Percentiles rank a stretch among this genome's conserved stretches.
Conservation (phyloP, 306 rosid species). For the Malus fusca region DNA sequence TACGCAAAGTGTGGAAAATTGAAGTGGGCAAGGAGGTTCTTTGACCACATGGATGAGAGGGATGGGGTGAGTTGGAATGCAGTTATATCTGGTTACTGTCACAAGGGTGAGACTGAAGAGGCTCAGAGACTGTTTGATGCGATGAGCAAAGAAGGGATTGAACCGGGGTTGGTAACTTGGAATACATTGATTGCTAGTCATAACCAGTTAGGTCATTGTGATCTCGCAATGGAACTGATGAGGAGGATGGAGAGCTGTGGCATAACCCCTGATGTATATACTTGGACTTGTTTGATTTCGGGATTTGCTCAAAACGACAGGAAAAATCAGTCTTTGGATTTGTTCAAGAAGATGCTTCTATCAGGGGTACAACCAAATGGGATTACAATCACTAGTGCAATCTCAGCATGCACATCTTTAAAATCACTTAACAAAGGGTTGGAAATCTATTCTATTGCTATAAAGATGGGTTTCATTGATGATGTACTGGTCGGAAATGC, state of each 20-base stretch:
- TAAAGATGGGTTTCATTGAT: slow-evolving; percentile 44
- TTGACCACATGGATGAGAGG: slow-evolving; percentile 53
- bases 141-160: slow-evolving; percentile 53
- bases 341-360: slow-evolving; percentile 55
- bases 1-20: slow-evolving; percentile 67
- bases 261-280: slow-evolving; percentile 72
- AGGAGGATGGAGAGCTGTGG: slow-evolving; percentile 73
- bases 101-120: slow-evolving; percentile 46
- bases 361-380: slow-evolving; percentile 59
- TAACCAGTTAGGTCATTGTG: slow-evolving; percentile 60
- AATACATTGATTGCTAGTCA: slow-evolving; percentile 65
- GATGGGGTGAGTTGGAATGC: slow-evolving; percentile 64
- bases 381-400: slow-evolving; percentile 61
- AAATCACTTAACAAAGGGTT: slow-evolving; percentile 53
- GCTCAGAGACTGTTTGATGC: slow-evolving; percentile 52
- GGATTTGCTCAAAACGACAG: slow-evolving; percentile 72
- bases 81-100: slow-evolving; percentile 63
- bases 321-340: slow-evolving; percentile 51
- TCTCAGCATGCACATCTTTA: slow-evolving; percentile 62
- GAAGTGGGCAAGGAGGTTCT: slow-evolving; percentile 50
- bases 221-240: slow-evolving; percentile 64
- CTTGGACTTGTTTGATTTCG: slow-evolving; percentile 93
- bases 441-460: slow-evolving; percentile 66
- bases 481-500: slow-evolving; percentile 61
- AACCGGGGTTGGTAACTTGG: slow-evolving; percentile 73